Base-by-base conservation (phyloP, 345 rosid species). In the Euphorbia tirucalli region DNA sequence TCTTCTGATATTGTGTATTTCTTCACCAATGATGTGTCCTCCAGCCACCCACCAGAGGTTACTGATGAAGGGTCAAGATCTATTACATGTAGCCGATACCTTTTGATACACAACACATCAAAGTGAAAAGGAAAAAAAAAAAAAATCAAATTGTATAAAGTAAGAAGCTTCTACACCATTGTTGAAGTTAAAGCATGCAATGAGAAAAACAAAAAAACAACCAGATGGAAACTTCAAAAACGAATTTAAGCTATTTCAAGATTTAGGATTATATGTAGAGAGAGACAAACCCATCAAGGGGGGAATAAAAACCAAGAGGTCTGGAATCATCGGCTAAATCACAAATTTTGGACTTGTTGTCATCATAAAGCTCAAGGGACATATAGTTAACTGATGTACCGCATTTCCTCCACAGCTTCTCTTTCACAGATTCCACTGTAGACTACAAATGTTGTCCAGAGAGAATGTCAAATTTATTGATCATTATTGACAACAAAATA, bases 1-100 rank as follows among this genome's bases (percentile, higher is more conserved):
- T 92, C 96, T 24, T 94, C 98, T 43, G 97, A 92, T 30, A 94
- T 94, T 0, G 72, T 69, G 82, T 89, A 94, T 81, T 89, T 94
- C 80, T 92, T 90, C 69, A 94, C 97, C 56, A 89, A 63, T 32
- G 98, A 92, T 24, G 96, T 92, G 75, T 94, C 97, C 75, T 94
- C 98, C 28, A 94, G 88, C 96, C 96, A 92, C 7, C 98, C 95
- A 49, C 96, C 96, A 30, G 93, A 86, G 31, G 98, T 94, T 25
- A 92, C 91, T 1, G 97, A 92, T 14, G 97, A 85, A 9, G 98
- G 96, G 25, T 94, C 98, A 70, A 87, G 85, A 82, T 94, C 98
- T 22, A 88, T 78, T 59, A 93, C 77, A 76, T 92, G 92, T 71
- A 94, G 61, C 68, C 92, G 89, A 73, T 77, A 92, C 88, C 98